Percentiles rank a stretch among this genome's conserved stretches.
These are phyloP conservation scores for Leccinum uliginosum DNA, from an alignment of 768 basidiomycete genomes.

Conservation along the genomic window DNA sequence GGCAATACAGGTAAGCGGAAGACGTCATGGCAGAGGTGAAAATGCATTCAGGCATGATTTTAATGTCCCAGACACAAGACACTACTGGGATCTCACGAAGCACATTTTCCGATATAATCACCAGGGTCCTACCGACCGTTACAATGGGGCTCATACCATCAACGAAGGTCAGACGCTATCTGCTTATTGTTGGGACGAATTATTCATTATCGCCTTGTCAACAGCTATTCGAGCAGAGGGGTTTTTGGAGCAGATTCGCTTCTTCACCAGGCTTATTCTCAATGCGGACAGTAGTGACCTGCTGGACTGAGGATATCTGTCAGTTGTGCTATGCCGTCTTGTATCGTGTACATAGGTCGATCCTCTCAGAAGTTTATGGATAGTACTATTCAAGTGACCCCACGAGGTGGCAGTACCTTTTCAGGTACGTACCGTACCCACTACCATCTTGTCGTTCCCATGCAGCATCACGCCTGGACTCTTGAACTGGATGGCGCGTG, in stretches of 20 bases:
- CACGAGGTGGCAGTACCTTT: no score
- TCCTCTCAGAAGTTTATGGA: neutral
- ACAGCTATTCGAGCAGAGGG: constrained; percentile 28
- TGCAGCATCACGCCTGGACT: no score
- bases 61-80: constrained; percentile 35
- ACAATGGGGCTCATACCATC: constrained; percentile 32
- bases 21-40: constrained; percentile 16
- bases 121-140: constrained; percentile 25
- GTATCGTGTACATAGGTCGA: neutral
- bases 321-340: neutral
- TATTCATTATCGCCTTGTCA: constrained; percentile 3
- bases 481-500: no score
- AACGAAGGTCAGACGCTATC: constrained; percentile 23
- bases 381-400: no score
- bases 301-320: constrained; percentile 7
- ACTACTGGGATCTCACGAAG: constrained; percentile 42
- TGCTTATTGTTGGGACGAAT: neutral
- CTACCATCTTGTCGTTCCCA: no score
- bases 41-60: constrained; percentile 9
- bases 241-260: constrained; percentile 30
- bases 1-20: constrained; percentile 20
- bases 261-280: constrained; percentile 30
- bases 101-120: constrained; percentile 48
- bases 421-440: no score
- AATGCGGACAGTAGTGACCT: constrained; percentile 29